Conservation (phyloP, 306 rosid genomes). For the Quillaja saponaria region DNA sequence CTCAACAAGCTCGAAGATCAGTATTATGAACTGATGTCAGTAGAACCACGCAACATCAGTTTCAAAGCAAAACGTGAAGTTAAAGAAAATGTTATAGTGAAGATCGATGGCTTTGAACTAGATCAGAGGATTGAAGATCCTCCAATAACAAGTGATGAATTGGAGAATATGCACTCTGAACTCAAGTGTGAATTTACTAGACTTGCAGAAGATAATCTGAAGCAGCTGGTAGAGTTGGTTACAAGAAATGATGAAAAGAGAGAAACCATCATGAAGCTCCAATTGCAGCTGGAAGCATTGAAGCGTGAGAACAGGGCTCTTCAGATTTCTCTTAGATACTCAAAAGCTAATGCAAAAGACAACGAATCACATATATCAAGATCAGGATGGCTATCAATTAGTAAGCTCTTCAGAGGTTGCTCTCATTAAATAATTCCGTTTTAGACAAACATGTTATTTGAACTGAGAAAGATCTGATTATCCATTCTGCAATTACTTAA, state of each 20-base stretch:
- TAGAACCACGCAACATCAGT: slow-evolving; percentile 21
- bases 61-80: slow-evolving; percentile 24
- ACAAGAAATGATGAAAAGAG: slow-evolving; percentile 59
- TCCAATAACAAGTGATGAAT: slow-evolving; percentile 14
- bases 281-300: slow-evolving; percentile 43
- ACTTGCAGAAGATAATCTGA: slow-evolving; percentile 49
- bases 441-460: slow-evolving; percentile 42
- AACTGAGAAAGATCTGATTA: slow-evolving; percentile 3
- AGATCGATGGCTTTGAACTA: slow-evolving; percentile 28
- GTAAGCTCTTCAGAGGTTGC: slow-evolving; percentile 41
- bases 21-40: slow-evolving; percentile 17
- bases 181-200: slow-evolving; percentile 37
- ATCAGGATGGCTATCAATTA: slow-evolving; percentile 27
- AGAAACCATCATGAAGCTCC: slow-evolving; percentile 53
- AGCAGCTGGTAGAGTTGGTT: slow-evolving; percentile 46
- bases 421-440: too few species aligned
- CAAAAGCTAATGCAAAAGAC: slow-evolving; percentile 37
- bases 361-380: slow-evolving; percentile 34
- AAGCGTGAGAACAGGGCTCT: slow-evolving; percentile 44
- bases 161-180: slow-evolving; percentile 31
- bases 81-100: slow-evolving; percentile 21
- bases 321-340: slow-evolving; percentile 37
- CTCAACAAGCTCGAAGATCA: slow-evolving; percentile 33
- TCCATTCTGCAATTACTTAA: slow-evolving; percentile 9
- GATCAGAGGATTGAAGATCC: slow-evolving; percentile 32